These are phyloP conservation scores for Colletotrichum karsti DNA, from an alignment of 2,329 filamentous ascomycete species.

Conservation along the genomic window DNA sequence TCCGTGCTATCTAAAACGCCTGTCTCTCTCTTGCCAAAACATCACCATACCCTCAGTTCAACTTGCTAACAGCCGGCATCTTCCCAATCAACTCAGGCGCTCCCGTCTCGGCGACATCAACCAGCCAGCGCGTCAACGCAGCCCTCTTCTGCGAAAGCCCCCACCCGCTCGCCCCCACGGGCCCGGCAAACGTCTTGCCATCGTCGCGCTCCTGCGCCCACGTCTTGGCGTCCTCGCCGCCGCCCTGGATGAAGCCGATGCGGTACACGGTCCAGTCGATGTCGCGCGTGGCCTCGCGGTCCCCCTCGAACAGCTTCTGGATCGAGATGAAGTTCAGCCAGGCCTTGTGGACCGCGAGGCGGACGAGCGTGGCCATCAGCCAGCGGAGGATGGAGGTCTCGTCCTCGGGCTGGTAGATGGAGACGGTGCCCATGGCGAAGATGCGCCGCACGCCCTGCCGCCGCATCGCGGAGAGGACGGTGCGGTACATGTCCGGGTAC, in stretches of 20 bases:
- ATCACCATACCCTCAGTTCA: background rate
- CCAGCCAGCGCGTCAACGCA: slow-evolving; percentile 37
- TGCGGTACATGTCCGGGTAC: slow-evolving; percentile 29
- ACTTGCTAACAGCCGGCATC: slow-evolving; percentile 35
- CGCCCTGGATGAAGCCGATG: slow-evolving; percentile 37
- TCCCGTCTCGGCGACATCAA: slow-evolving; percentile 33
- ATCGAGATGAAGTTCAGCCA: slow-evolving; percentile 34
- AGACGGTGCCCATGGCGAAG: slow-evolving; percentile 43
- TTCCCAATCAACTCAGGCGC: slow-evolving; percentile 31
- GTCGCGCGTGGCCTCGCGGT: slow-evolving; percentile 21
- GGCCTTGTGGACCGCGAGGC: slow-evolving; percentile 12
- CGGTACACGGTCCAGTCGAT: slow-evolving; percentile 40
- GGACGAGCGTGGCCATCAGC: slow-evolving; percentile 26
- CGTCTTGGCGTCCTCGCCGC: slow-evolving; percentile 31
- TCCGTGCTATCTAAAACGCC: too few relatives aligned
- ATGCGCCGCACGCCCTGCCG: slow-evolving; percentile 40
- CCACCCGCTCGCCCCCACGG: slow-evolving; percentile 31
- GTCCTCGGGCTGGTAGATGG: slow-evolving; percentile 36
- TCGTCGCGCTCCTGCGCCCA: slow-evolving; percentile 38
- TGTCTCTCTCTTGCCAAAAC: too few relatives aligned
- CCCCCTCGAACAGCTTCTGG: slow-evolving; percentile 31
- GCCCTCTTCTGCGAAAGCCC: slow-evolving; percentile 24
- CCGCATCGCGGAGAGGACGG: slow-evolving; percentile 35
- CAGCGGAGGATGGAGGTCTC: slow-evolving; percentile 25
- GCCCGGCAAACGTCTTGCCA: slow-evolving; percentile 32